phyloP scores from a whole-genome alignment of 768 basidiomycete genomes.

The Rhizopogon vinicolor region DNA sequence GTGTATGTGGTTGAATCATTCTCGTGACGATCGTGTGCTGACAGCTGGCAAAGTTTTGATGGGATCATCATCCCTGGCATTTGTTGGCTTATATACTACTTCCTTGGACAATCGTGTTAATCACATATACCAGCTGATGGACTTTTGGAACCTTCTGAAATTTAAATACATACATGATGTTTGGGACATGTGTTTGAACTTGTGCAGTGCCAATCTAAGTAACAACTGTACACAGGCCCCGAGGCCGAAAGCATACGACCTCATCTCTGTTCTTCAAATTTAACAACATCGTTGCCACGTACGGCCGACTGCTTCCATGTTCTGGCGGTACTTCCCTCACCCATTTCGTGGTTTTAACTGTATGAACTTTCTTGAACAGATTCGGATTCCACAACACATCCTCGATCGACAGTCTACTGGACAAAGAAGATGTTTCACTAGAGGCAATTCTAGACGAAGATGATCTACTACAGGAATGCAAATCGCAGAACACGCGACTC shows the following conservation, averaged over 20 bases:
- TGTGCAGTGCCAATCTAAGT: conserved; percentile 17
- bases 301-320: conserved; percentile 30
- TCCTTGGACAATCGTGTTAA: conserved; percentile 8
- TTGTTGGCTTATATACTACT: conserved; percentile 7
- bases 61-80: conserved; percentile 15
- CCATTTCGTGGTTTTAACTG: neutral
- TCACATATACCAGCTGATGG: conserved; percentile 21
- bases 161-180: neutral
- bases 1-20: conserved; percentile 53
- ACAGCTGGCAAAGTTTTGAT: conserved; percentile 22
- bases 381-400: conserved; percentile 90
- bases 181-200: neutral
- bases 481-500: conserved; percentile 85
- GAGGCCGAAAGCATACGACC: neutral
- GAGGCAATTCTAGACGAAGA: conserved; percentile 93
- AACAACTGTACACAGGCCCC: conserved; percentile 10
- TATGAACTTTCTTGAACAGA: conserved; percentile 37
- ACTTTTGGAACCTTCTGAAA: conserved; percentile 1
- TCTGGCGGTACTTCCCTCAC: conserved; percentile 39
- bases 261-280: conserved; percentile 1
- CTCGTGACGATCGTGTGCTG: neutral
- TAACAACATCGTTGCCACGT: neutral
- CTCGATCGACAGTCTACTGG: conserved; percentile 83
- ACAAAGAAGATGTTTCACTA: conserved; percentile 85
- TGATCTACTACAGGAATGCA: conserved; percentile 93